These are phyloP conservation scores for Elsinoe arachidis DNA, from an alignment of 2,329 filamentous ascomycete species.

Conservation along the genomic window DNA sequence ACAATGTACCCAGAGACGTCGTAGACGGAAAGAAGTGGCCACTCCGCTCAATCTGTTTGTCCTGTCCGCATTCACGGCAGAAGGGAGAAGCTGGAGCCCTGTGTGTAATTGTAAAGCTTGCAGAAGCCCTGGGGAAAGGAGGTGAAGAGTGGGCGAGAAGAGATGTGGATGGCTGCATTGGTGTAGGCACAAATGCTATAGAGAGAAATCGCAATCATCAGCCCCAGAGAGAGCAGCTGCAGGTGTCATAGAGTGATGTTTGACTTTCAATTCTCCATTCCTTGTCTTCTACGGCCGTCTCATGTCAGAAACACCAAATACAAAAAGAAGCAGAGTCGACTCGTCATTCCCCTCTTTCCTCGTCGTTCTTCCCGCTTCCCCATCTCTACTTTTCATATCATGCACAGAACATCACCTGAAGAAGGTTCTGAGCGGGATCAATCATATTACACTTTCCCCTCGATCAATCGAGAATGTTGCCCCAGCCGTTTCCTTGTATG, in stretches of 20 bases:
- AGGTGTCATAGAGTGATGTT: not conserved
- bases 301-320: constrained; percentile 8
- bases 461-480: not conserved
- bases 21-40: constrained; percentile 13
- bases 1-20: constrained; percentile 64
- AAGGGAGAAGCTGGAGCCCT: not conserved
- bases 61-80: not conserved
- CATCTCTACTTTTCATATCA: not conserved
- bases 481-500: constrained; percentile 1
- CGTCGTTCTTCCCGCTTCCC: not conserved
- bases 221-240: not conserved
- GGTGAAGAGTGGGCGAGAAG: not conserved
- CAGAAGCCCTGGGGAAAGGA: not conserved
- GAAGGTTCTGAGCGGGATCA: not conserved
- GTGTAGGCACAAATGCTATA: constrained; percentile 13
- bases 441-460: constrained; percentile 4
- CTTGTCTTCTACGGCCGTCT: constrained; percentile 9
- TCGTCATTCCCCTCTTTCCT: not conserved
- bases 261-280: constrained; percentile 8
- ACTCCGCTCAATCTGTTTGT: not conserved
- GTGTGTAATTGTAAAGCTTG: constrained; percentile 6
- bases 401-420: not conserved
- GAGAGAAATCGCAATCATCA: not conserved
- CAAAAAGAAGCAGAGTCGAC: constrained; percentile 6
- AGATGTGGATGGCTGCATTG: not conserved